A percentile compares a stretch with the other conserved stretches of the same genome.
phyloP scores from a whole-genome alignment of 1,284 basidiomycete species.

The Boletellus deceptivus region DNA sequence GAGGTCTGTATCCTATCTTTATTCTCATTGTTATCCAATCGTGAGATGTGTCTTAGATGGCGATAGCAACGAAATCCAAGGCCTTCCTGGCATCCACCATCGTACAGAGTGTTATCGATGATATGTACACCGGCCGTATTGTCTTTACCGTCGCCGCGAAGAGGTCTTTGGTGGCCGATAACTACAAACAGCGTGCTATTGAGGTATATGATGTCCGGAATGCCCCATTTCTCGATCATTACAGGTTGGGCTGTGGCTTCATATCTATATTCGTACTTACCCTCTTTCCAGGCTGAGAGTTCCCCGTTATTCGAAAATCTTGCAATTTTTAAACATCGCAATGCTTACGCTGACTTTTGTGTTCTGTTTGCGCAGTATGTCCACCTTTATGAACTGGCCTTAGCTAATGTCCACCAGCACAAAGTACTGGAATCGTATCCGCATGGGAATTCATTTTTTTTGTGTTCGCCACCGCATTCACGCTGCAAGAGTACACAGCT shows the following conservation, averaged over 20 bases:
- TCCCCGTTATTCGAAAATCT: constrained; percentile 73
- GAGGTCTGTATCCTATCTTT: constrained; percentile 52
- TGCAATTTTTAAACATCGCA: constrained; percentile 78
- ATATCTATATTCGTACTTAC: constrained; percentile 4
- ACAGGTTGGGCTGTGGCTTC: constrained; percentile 45
- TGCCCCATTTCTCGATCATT: constrained; percentile 82
- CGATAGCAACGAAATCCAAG: constrained; percentile 80
- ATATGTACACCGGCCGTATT: constrained; percentile 75
- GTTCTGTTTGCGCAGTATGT: constrained; percentile 69
- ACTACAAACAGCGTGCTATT: constrained; percentile 77
- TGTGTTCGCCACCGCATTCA: constrained; percentile 72
- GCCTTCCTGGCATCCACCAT: constrained; percentile 76
- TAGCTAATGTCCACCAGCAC: constrained; percentile 42
- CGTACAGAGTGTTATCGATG: constrained; percentile 79
- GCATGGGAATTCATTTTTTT: constrained; percentile 72
- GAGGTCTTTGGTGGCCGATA: constrained; percentile 78
- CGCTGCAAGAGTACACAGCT: constrained; percentile 79
- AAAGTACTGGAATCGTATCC: constrained; percentile 50
- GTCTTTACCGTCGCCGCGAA: constrained; percentile 64
- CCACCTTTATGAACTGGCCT: not conserved
- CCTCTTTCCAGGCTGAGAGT: constrained; percentile 61
- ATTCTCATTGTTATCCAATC: not conserved
- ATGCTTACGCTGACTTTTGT: constrained; percentile 69
- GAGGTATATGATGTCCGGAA: constrained; percentile 72
- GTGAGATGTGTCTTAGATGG: constrained; percentile 56